Conservation (phyloP, 495 filamentous ascomycete species). For the Penicillium silybi region DNA sequence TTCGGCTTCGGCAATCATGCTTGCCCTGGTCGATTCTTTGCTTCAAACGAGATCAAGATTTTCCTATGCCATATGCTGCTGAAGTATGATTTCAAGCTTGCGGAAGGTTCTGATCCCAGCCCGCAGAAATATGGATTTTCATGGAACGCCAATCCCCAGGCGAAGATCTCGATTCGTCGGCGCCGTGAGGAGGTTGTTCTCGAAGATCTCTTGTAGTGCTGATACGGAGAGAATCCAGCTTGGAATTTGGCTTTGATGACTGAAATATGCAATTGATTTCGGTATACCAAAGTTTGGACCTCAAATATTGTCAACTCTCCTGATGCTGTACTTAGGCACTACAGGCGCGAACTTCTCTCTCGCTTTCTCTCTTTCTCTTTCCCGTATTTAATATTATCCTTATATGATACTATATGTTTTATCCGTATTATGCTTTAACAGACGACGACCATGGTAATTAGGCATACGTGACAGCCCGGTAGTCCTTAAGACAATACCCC, state of each 20-base stretch:
- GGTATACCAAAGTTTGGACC: no score
- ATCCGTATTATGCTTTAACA: no score
- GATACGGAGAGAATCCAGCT: not conserved
- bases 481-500: no score
- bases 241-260: not conserved
- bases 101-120: not conserved
- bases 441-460: no score
- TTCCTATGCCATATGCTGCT: not conserved
- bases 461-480: no score
- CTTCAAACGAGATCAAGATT: slow-evolving; percentile 7
- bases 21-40: slow-evolving; percentile 50
- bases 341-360: no score
- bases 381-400: no score
- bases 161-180: not conserved
- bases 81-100: not conserved
- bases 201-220: not conserved
- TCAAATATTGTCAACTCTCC: not conserved
- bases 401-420: no score
- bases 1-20: slow-evolving; percentile 50
- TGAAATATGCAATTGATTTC: not conserved
- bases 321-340: no score
- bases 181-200: not conserved
- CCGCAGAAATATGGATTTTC: not conserved
- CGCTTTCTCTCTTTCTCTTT: no score
- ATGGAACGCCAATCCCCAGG: not conserved